Percentiles rank a stretch among this genome's conserved stretches.
phyloP scores from a whole-genome alignment of 768 basidiomycete genomes.

The Mrakia blollopis region DNA sequence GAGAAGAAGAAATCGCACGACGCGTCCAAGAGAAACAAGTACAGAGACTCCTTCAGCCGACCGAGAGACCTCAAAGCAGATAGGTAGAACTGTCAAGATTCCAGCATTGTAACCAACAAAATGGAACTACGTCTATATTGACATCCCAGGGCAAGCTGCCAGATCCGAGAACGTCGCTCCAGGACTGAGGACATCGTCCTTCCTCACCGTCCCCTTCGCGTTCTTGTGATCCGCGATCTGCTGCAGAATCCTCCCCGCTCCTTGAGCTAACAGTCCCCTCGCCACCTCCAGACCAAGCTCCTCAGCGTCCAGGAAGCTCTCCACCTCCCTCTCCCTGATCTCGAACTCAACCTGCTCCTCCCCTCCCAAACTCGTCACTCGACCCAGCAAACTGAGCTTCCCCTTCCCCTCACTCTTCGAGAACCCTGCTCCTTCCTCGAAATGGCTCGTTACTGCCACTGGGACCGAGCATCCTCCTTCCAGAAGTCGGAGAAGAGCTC shows the following conservation, averaged over 20 bases:
- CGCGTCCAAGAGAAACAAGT: no score
- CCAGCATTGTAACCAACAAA: no score
- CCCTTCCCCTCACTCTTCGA: constrained; percentile 34
- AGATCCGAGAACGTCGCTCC: background rate
- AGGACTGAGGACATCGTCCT: constrained; percentile 6
- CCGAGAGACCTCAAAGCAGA: no score
- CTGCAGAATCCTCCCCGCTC: constrained; percentile 73
- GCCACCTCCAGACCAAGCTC: constrained; percentile 65
- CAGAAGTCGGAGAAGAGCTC: constrained; percentile 77
- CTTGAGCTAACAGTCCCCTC: constrained; percentile 57
- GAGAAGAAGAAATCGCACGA: no score
- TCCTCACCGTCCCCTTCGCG: constrained; percentile 26
- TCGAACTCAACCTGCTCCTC: constrained; percentile 60
- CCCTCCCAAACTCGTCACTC: constrained; percentile 80
- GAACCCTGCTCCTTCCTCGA: constrained; percentile 44
- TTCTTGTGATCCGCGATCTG: constrained; percentile 69
- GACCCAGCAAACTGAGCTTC: constrained; percentile 63
- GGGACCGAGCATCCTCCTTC: constrained; percentile 98
- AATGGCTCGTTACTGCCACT: constrained; percentile 66
- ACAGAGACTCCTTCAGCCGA: no score
- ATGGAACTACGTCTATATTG: background rate
- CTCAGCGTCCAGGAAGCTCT: constrained; percentile 59
- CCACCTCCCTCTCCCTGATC: constrained; percentile 54
- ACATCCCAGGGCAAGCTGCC: constrained; percentile 4
- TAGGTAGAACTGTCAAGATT: no score